phyloP scores from a whole-genome alignment of 2,329 filamentous ascomycete species.

The Biscogniauxia marginata region DNA sequence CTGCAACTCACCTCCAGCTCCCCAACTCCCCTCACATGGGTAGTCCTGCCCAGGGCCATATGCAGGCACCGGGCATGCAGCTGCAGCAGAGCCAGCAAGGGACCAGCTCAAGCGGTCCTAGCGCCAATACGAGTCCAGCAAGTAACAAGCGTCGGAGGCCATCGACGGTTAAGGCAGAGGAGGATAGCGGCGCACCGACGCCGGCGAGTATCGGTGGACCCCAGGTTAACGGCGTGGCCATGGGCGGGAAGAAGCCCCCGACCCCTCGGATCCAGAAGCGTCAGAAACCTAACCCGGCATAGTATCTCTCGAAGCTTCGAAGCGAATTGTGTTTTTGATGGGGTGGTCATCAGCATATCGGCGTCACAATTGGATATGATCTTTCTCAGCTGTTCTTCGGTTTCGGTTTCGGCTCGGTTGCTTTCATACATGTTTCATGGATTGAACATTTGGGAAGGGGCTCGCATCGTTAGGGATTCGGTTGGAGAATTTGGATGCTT shows the following conservation, averaged over 20 bases:
- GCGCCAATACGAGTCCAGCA: constrained; percentile 64
- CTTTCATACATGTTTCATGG: neutral
- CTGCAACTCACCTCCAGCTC: constrained; percentile 57
- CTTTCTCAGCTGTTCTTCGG: neutral
- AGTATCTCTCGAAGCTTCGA: neutral
- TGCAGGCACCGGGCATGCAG: constrained; percentile 66
- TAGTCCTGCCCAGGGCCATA: constrained; percentile 60
- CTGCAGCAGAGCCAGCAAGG: constrained; percentile 68
- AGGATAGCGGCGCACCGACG: constrained; percentile 52
- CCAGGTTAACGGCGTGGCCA: constrained; percentile 51
- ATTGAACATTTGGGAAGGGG: too few species aligned
- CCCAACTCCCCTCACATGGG: constrained; percentile 62
- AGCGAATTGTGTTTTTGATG: constrained; percentile 4
- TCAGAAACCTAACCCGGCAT: constrained; percentile 44
- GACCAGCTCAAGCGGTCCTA: constrained; percentile 63
- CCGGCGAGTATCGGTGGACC: constrained; percentile 40
- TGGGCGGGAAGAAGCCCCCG: constrained; percentile 51
- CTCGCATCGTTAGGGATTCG: too few species aligned
- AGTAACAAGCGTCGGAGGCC: constrained; percentile 59
- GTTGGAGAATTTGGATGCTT: constrained; percentile 1
- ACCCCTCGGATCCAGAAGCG: constrained; percentile 58
- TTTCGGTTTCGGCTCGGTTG: neutral
- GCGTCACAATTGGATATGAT: constrained; percentile 20
- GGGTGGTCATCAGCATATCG: constrained; percentile 23
- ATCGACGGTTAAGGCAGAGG: constrained; percentile 57